These are phyloP conservation scores for Pyrus communis DNA, from an alignment of 306 rosid species.

Conservation along the genomic window DNA sequence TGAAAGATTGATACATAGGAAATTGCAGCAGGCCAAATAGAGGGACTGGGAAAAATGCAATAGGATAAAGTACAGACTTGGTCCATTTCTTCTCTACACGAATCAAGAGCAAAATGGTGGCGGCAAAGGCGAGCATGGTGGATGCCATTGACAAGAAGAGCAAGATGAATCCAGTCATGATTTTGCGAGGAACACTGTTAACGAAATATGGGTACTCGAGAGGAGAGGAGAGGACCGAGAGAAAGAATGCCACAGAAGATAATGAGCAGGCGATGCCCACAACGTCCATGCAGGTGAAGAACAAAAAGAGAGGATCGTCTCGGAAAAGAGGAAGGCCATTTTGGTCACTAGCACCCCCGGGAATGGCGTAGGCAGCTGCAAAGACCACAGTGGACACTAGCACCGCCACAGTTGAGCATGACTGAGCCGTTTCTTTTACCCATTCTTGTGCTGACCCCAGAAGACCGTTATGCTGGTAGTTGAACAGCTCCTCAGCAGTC, in stretches of 20 bases:
- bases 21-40: background rate
- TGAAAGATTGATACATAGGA: background rate
- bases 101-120: constrained; percentile 17
- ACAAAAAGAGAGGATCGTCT: constrained; percentile 10
- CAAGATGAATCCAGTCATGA: constrained; percentile 16
- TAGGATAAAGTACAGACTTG: constrained; percentile 2
- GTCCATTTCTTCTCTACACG: background rate
- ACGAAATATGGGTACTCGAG: constrained; percentile 19
- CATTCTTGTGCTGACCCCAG: constrained; percentile 18
- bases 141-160: constrained; percentile 19
- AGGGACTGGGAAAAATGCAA: constrained; percentile 17
- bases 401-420: constrained; percentile 25
- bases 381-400: constrained; percentile 20
- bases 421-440: constrained; percentile 16
- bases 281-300: constrained; percentile 28
- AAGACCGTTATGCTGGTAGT: background rate
- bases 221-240: constrained; percentile 25
- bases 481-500: constrained; percentile 9
- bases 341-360: background rate
- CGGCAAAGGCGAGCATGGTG: constrained; percentile 28
- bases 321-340: background rate
- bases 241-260: no score
- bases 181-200: constrained; percentile 15
- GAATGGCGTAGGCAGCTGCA: constrained; percentile 12
- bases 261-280: constrained; percentile 25